phyloP scores from a whole-genome alignment of 192 early-diverging fungal species.

The Backusella sp. region DNA sequence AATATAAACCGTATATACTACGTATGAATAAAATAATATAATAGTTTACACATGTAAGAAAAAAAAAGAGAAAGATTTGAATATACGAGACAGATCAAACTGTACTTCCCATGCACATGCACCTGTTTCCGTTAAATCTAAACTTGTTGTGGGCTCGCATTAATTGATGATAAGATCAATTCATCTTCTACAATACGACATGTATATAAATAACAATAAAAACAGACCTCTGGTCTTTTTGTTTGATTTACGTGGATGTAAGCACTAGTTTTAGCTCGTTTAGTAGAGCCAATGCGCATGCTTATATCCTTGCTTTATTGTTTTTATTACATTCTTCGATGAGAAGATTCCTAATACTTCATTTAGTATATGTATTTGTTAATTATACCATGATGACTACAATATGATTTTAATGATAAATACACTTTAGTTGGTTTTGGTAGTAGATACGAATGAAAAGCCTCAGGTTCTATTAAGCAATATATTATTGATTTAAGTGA shows the following conservation, averaged over 20 bases:
- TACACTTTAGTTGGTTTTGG: neutral
- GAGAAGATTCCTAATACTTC: neutral
- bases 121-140: neutral
- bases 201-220: neutral
- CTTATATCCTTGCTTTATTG: neutral
- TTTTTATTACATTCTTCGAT: constrained; percentile 2
- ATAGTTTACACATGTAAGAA: neutral
- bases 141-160: neutral
- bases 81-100: neutral
- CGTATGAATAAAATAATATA: neutral
- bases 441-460: neutral
- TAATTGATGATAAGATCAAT: neutral
- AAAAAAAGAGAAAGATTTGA: too few relatives aligned
- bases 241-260: neutral
- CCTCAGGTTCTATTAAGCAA: neutral
- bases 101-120: neutral
- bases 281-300: neutral
- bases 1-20: neutral
- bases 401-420: neutral
- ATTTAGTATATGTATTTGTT: neutral
- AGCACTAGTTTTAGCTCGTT: neutral
- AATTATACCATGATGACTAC: neutral
- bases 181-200: neutral
- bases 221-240: neutral
- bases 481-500: neutral